Base-by-base conservation (phyloP, 75 land plant genomes). In the Sequoia sempervirens region DNA sequence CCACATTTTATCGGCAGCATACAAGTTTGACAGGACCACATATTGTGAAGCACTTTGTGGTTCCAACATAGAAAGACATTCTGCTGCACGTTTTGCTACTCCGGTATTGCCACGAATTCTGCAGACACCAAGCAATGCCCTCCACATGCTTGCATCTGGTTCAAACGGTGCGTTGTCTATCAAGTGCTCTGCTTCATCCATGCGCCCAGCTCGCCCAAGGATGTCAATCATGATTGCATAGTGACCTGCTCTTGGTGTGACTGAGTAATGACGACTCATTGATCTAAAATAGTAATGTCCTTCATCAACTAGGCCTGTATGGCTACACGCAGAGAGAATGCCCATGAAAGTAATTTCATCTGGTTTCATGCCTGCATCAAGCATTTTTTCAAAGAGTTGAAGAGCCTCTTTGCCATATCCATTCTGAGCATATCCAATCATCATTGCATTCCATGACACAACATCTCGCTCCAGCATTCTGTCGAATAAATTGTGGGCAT, bases 371-470 rank as follows among this genome's bases (percentile, higher is more conserved):
- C 82, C 68, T 7, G 82, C 32, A 2, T 37, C 40, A 50, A 81
- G 53, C 87, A 86, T 86, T 45, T 37, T 4, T 70, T 84, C 54
- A 45, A 84, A 84, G 13, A 86, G 79, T 46, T 83, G 18, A 74
- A 86, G 56, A n/a, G 87, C 80, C 85, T 86, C 87, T 3, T 23
- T 61, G 18, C 86, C 86, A 36, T 56, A 34, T 41, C 87, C 87
- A 75, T 40, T 34, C 38, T 83, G 47, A 38, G 86, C 87, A 83
- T 83, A 82, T 69, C 79, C 87, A 36, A 43, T 4, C 45, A 86
- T 86, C 54, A 86, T 66, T 52, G 85, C 36, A 50, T 84, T 84
- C 86, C 86, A 85, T 12, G 85, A 85, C 43, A 83, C 86, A 47
- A 83, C 50, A 41, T 56, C 69, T 61, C 79, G n/a, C 11, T 50